Percentiles rank a stretch among this genome's conserved stretches.
phyloP scores from a whole-genome alignment of 345 rosid species.

The Fremontodendron californicum region DNA sequence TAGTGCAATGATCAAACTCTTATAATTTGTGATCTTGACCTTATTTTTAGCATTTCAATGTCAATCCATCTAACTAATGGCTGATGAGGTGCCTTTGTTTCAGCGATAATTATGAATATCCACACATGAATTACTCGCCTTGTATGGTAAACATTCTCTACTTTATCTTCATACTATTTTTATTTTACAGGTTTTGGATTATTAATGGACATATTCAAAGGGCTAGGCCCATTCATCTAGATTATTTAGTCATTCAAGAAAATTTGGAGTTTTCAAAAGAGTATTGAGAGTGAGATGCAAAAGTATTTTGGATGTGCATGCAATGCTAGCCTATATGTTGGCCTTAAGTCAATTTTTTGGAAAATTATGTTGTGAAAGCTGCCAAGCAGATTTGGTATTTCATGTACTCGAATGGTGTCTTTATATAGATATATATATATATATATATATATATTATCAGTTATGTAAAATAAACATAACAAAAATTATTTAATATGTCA shows the following conservation, averaged over 20 bases:
- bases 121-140: background rate
- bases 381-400: too few relatives aligned
- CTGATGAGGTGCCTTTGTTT: background rate
- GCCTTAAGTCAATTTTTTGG: conserved; percentile 4
- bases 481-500: too few relatives aligned
- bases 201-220: background rate
- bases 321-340: background rate
- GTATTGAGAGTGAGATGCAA: background rate
- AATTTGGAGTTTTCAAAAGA: background rate
- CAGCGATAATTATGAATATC: conserved; percentile 21
- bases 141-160: background rate
- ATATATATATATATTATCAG: too few relatives aligned
- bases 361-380: conserved; percentile 19
- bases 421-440: too few relatives aligned
- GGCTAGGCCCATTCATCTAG: background rate
- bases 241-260: background rate
- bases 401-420: too few relatives aligned
- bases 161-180: background rate
- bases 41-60: conserved; percentile 10
- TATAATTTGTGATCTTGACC: background rate
- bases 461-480: too few relatives aligned
- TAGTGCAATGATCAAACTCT: background rate
- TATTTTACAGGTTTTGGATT: background rate
- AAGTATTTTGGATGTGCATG: background rate
- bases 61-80: background rate